Evolutionary conservation across 495 filamentous ascomycete genomes (phyloP).

Genomic region (Penicillium simplicissimum): DNA sequence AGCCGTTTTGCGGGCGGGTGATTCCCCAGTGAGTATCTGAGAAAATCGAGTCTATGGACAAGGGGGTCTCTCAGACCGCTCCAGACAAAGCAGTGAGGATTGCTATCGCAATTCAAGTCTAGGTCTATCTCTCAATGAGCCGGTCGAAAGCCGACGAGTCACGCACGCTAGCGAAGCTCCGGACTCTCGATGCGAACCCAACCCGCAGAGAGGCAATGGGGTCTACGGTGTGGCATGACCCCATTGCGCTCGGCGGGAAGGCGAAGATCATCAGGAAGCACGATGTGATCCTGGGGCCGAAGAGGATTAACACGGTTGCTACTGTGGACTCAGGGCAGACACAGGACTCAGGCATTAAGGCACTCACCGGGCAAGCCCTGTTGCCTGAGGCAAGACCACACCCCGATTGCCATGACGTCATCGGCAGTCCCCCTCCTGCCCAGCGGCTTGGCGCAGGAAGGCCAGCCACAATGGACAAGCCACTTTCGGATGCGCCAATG

Average conservation of each 20-base stretch:
- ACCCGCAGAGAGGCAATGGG: not conserved
- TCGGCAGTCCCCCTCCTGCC: not conserved
- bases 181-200: not conserved
- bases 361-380: not conserved
- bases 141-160: not conserved
- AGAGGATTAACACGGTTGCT: too few species aligned
- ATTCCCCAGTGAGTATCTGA: too few species aligned
- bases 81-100: too few species aligned
- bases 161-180: not conserved
- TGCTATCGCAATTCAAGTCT: not conserved
- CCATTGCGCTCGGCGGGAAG: not conserved
- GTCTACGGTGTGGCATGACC: not conserved
- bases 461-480: not conserved
- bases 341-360: not conserved
- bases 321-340: too few species aligned
- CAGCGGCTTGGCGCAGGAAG: not conserved
- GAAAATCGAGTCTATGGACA: not conserved
- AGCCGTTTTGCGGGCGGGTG: not conserved
- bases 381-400: not conserved
- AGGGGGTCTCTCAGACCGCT: too few species aligned
- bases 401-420: conserved; percentile 15
- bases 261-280: not conserved
- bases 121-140: not conserved
- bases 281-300: too few species aligned
- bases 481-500: not conserved